phyloP scores from a whole-genome alignment of 1,284 basidiomycete genomes.

The Tilletia setariae region DNA sequence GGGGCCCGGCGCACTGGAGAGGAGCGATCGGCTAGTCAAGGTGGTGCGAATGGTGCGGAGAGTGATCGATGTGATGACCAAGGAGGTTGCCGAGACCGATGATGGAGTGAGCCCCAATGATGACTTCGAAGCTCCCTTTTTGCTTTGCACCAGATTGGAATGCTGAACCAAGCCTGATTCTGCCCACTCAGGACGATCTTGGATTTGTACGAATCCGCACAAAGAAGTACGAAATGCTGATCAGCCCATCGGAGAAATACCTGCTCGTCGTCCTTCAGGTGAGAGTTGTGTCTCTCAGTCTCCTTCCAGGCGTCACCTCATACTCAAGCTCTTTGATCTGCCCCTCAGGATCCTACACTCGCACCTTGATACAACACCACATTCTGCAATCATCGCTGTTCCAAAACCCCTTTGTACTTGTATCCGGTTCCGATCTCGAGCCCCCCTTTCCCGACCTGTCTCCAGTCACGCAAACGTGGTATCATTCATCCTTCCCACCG shows the following conservation, averaged over 20 bases:
- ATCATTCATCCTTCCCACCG: too few species aligned
- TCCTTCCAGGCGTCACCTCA: not conserved
- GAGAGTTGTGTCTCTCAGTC: constrained; percentile 15
- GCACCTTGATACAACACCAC: not conserved
- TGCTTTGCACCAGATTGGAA: too few species aligned
- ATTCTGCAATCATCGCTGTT: not conserved
- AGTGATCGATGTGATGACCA: constrained; percentile 26
- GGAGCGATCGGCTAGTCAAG: constrained; percentile 35
- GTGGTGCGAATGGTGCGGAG: constrained; percentile 37
- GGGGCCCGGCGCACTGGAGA: constrained; percentile 35
- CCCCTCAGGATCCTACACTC: not conserved
- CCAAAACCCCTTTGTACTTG: not conserved
- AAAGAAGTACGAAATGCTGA: constrained; percentile 48
- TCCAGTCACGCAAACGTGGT: too few species aligned
- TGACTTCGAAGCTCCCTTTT: too few species aligned
- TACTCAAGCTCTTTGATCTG: not conserved
- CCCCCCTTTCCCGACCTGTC: too few species aligned
- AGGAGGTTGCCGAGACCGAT: constrained; percentile 31
- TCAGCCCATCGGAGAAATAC: constrained; percentile 50
- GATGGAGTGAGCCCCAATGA: constrained; percentile 27
- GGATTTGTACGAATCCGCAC: constrained; percentile 45
- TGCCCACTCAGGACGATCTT: constrained; percentile 46
- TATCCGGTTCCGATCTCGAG: not conserved
- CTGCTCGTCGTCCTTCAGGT: constrained; percentile 49
- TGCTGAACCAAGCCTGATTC: too few species aligned